Base-by-base conservation (phyloP, 805 yeast species). In the Diddensiella caesifluorescens region DNA sequence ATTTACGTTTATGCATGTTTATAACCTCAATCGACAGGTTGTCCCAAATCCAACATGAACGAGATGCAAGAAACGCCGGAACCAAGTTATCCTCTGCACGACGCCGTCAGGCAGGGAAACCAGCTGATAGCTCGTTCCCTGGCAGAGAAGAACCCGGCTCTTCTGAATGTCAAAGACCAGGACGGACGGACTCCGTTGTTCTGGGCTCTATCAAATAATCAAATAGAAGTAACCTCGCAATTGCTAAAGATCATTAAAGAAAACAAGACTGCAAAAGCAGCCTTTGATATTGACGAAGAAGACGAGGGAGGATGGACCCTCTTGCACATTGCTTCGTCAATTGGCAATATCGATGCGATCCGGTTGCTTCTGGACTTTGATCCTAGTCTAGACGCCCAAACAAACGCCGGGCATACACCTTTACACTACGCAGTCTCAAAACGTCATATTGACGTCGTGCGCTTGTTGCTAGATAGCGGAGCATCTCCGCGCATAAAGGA, bases 221-320 rank as follows among this genome's bases (percentile, higher is more conserved):
- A 79, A 43, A 53, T 63, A 4, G 77, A 74, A 21, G 67, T 81
- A 15, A 77, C 76, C 0, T 62, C 70, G 12, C 51, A 72, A 27
- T 55, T 80, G 5, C 59, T 69, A 42, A 64, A 62, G 42, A 70
- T 67, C 27, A 67, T 49, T 52, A 41, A 60, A 42, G 47, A 59
- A 40, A 44, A 57, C 46, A 29, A 42, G 26, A 35, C 38, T 28
- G 22, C 33, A 26, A 15, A 41, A 28, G n/a, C n/a, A n/a, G n/a
- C n/a, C n/a, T 62, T 74, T 19, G 90, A 86, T 48, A 59, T 87
- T 9, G 92, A 87, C 56, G 83, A 80, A 2, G 53, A 56, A 0
- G 97, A 89, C 59, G 80, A 73, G 15, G 70, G 89, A 7, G 95
- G 95, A 0, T 89, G 95, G 95, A 81, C 90, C 0, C 87, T 94